Evolutionary conservation across 805 yeast species (phyloP).

Genomic region (Phaffomyces thermotolerans): DNA sequence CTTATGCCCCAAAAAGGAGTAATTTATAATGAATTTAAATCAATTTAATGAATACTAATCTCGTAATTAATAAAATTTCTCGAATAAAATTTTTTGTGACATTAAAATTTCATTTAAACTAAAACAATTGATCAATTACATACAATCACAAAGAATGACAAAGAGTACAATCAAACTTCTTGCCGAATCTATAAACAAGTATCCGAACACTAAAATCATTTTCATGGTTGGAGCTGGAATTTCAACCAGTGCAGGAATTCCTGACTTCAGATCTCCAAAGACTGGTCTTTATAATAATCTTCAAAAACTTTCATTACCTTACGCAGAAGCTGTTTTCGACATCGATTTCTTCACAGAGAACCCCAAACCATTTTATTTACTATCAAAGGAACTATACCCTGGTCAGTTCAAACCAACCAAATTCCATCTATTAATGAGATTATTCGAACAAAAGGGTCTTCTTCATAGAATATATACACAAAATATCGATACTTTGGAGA

Average conservation of each 20-base stretch:
- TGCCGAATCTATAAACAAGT: constrained; percentile 5
- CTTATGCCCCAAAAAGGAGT: background rate
- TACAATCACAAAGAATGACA: background rate
- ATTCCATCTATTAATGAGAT: constrained; percentile 66
- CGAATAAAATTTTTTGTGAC: background rate
- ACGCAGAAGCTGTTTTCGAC: constrained; percentile 94
- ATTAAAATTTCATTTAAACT: background rate
- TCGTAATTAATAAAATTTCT: too few species aligned
- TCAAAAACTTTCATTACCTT: constrained; percentile 67
- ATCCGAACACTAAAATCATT: constrained; percentile 34
- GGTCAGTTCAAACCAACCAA: constrained; percentile 79
- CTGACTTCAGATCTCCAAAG: constrained; percentile 87
- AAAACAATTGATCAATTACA: background rate
- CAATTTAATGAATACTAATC: background rate
- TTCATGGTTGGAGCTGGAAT: constrained; percentile 91
- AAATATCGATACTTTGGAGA: constrained; percentile 87
- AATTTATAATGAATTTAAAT: background rate
- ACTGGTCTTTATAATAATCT: constrained; percentile 86
- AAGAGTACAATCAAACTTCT: constrained; percentile 3
- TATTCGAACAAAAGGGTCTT: constrained; percentile 56
- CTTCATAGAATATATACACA: constrained; percentile 79
- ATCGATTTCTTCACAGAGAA: constrained; percentile 67
- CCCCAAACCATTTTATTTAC: constrained; percentile 78
- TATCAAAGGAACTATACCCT: constrained; percentile 83
- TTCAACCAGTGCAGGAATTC: constrained; percentile 90